Evolutionary conservation across 2,329 filamentous ascomycete species (phyloP).

Genomic region (Corynespora cassiicola): DNA sequence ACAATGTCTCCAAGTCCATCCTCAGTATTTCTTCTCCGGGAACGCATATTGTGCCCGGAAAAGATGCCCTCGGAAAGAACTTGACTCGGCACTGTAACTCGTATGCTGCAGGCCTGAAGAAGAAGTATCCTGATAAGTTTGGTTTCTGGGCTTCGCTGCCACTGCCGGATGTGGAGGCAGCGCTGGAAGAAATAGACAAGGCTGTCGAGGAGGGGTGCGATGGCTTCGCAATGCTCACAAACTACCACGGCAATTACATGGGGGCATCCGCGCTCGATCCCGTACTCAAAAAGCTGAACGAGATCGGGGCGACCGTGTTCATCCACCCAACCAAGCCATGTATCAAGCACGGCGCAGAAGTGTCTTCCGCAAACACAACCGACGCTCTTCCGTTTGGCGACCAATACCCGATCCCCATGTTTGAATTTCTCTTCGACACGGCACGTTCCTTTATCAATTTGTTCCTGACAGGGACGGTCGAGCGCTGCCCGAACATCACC

Average conservation of each 20-base stretch:
- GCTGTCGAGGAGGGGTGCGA: constrained; percentile 54
- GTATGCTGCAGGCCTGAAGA: constrained; percentile 50
- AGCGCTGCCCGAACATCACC: constrained; percentile 53
- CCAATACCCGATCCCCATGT: constrained; percentile 52
- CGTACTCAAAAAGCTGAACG: constrained; percentile 58
- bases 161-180: constrained; percentile 56
- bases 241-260: constrained; percentile 60
- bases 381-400: constrained; percentile 46
- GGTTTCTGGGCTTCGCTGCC: constrained; percentile 63
- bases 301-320: constrained; percentile 56
- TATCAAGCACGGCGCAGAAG: constrained; percentile 33
- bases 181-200: constrained; percentile 56
- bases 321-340: constrained; percentile 62
- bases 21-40: constrained; percentile 63
- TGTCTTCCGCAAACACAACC: constrained; percentile 12
- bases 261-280: constrained; percentile 54
- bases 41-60: constrained; percentile 51
- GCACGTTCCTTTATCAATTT: constrained; percentile 57
- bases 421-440: constrained; percentile 63
- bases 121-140: constrained; percentile 48
- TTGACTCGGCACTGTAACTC: constrained; percentile 51
- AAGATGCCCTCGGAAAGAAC: constrained; percentile 43
- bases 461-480: constrained; percentile 55
- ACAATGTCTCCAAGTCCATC: constrained; percentile 59
- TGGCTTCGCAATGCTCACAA: constrained; percentile 60